Evolutionary conservation across 345 rosid species (phyloP).

Genomic region (Acer yangbiense): DNA sequence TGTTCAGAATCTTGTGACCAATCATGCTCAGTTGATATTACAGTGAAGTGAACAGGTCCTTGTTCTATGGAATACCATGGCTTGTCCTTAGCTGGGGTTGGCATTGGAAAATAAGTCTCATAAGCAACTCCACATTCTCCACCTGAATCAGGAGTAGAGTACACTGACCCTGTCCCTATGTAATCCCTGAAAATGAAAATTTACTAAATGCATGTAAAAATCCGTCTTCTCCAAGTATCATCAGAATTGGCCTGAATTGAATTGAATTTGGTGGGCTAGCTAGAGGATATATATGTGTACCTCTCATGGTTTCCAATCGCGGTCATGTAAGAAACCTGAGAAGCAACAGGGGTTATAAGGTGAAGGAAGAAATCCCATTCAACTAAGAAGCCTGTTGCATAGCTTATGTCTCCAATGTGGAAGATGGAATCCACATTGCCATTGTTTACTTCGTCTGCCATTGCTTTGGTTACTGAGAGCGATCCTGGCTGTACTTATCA

Average conservation of each 20-base stretch:
- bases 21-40: slow-evolving; percentile 65
- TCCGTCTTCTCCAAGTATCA: no score
- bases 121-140: slow-evolving; percentile 78
- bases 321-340: slow-evolving; percentile 66
- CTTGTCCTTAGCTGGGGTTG: slow-evolving; percentile 56
- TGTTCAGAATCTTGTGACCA: slow-evolving; percentile 55
- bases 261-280: no score
- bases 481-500: slow-evolving; percentile 56
- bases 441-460: slow-evolving; percentile 40
- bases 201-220: no score
- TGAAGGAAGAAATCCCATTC: slow-evolving; percentile 77
- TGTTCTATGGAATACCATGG: slow-evolving; percentile 74
- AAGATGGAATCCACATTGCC: slow-evolving; percentile 59
- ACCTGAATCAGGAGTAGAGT: slow-evolving; percentile 53
- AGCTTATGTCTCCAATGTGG: slow-evolving; percentile 79
- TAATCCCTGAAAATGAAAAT: slow-evolving; percentile 45
- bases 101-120: slow-evolving; percentile 78
- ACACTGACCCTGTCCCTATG: slow-evolving; percentile 40
- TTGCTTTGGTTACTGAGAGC: slow-evolving; percentile 47
- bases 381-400: slow-evolving; percentile 70
- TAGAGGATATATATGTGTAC: slow-evolving; percentile 17
- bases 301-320: slow-evolving; percentile 78
- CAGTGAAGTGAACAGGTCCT: slow-evolving; percentile 54
- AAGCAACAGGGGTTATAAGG: slow-evolving; percentile 57
- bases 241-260: no score